phyloP scores from a whole-genome alignment of 257 asterid species.

The Petunia axillaris region DNA sequence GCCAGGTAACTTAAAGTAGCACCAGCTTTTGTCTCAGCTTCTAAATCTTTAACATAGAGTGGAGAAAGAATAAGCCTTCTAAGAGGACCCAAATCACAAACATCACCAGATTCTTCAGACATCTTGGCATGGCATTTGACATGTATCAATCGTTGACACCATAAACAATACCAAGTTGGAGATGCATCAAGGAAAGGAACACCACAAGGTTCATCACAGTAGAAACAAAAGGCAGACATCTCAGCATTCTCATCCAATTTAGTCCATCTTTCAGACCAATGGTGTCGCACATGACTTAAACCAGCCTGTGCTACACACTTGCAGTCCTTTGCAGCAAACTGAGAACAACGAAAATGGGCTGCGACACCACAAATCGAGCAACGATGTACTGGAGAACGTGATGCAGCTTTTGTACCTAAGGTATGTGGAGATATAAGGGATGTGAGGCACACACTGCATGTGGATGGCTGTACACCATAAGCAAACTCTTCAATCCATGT shows the following conservation, averaged over 20 bases:
- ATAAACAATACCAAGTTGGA: constrained; percentile 86
- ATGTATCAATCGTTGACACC: constrained; percentile 86
- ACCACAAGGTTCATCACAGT: constrained; percentile 87
- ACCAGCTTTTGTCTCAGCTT: constrained; percentile 41
- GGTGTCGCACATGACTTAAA: constrained; percentile 64
- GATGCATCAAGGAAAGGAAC: constrained; percentile 81
- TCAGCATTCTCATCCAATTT: constrained; percentile 76
- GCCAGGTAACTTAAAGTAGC: constrained; percentile 47
- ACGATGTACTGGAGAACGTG: constrained; percentile 57
- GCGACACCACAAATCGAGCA: constrained; percentile 83
- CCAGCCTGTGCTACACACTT: constrained; percentile 83
- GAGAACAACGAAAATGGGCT: constrained; percentile 70
- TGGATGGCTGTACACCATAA: constrained; percentile 64
- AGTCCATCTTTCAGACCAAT: constrained; percentile 90
- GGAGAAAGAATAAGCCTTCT: constrained; percentile 82
- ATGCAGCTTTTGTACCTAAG: constrained; percentile 52
- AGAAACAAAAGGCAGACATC: constrained; percentile 75
- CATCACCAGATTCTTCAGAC: constrained; percentile 78
- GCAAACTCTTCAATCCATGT: constrained; percentile 73
- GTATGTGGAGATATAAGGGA: constrained; percentile 63
- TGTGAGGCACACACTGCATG: constrained; percentile 76
- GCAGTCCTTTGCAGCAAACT: constrained; percentile 74
- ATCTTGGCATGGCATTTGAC: constrained; percentile 81
- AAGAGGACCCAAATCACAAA: constrained; percentile 79
- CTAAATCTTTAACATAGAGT: constrained; percentile 65